Base-by-base conservation (phyloP, 78 protist genomes). In the Thecamonas trahens region DNA sequence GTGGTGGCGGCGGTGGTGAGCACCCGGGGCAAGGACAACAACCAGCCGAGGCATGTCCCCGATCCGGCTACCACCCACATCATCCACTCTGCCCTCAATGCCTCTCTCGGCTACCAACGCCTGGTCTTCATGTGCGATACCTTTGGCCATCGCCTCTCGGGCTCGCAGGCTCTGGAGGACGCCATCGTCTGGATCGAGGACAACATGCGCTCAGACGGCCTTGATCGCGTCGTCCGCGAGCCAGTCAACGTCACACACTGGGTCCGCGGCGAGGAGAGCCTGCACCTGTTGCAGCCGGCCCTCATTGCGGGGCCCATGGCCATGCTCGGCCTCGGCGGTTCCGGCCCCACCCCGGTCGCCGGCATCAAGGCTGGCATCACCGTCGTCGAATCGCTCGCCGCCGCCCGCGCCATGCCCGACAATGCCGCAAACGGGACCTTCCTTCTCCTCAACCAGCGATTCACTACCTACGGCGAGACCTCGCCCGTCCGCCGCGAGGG, bases 311-410 rank as follows among this genome's bases (percentile, higher is more conserved):
- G 63, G 50, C 66, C 66, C 29, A 29, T 83, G 64, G 50, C 72
- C 49, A 85, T 85, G n/a, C 47, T 85, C 1, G 91, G 87, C 35
- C 66, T 85, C 3, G 91, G 91, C 47, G 70, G 84, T 9, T 77
- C 83, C 6, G 40, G 61, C 35, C 39, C 24, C 20, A 60, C 77
- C 32, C 44, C 78, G 37, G 40, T 45, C 44, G 44, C 17, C 44
- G 44, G 7, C 17, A 39, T 39, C 44, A 39, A 8, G 17, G 44
- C 7, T 7, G 44, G 3, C 44, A 7, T 8, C 17, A 39, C 17
- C 44, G 3, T 39, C 7, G 44, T 8, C 17, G 44, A 39, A 7
- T 7, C 7, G 3, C 17, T 7, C 44, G 44, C 3, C 44, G 17
- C 17, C 44, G 44, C 44, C 17, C 17, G 17, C 44, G 44, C 3